phyloP scores from a whole-genome alignment of 257 asterid genomes.

The Cynanchum wilfordii region DNA sequence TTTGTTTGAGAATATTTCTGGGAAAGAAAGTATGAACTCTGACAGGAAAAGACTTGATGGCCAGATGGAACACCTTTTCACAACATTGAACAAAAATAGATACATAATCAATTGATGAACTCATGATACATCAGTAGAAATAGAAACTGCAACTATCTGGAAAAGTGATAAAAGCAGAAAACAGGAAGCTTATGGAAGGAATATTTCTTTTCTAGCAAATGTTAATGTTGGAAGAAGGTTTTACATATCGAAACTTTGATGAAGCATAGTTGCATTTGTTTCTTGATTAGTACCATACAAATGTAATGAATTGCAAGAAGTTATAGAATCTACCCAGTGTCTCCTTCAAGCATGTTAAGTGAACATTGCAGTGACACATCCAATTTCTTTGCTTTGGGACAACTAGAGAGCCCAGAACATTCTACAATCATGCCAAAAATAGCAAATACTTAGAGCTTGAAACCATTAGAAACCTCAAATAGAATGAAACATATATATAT shows the following conservation, averaged over 20 bases:
- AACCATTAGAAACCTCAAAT: constrained; percentile 5
- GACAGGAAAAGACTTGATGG: constrained; percentile 92
- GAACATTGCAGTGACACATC: constrained; percentile 69
- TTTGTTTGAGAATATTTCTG: constrained; percentile 64
- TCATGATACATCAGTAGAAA: constrained; percentile 2
- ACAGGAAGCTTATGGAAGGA: background rate
- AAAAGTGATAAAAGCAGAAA: background rate
- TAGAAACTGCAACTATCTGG: background rate
- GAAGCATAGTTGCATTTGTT: background rate
- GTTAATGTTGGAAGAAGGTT: background rate
- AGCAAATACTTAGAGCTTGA: background rate
- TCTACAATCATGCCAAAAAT: constrained; percentile 27
- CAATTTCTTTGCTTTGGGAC: constrained; percentile 43
- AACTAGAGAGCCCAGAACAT: constrained; percentile 28
- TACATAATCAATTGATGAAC: background rate
- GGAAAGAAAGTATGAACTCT: constrained; percentile 85
- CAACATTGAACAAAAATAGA: constrained; percentile 17
- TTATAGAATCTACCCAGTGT: constrained; percentile 63
- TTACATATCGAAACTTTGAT: background rate
- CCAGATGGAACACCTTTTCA: constrained; percentile 85
- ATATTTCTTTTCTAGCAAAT: background rate
- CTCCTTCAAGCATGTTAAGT: constrained; percentile 92
- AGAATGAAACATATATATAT: background rate
- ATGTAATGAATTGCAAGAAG: background rate
- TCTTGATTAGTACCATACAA: background rate